Evolutionary conservation across 768 basidiomycete species (phyloP).

Genomic region (Exsudoporus frostii): DNA sequence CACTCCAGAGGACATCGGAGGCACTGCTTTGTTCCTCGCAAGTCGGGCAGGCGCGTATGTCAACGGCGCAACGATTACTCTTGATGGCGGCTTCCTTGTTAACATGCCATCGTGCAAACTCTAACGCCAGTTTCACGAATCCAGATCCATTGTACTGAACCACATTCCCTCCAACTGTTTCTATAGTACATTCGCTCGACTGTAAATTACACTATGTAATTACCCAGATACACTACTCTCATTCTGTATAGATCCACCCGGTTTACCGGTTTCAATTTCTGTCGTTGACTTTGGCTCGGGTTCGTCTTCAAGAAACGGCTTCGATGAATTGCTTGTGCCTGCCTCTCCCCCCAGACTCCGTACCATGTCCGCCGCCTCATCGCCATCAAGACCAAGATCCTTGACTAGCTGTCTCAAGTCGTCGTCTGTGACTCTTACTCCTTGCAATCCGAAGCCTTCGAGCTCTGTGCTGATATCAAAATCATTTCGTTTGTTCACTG

Average conservation of each 20-base stretch:
- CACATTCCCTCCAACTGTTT: background rate
- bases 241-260: slow-evolving; percentile 2
- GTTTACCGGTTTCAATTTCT: background rate
- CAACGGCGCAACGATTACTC: slow-evolving; percentile 58
- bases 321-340: slow-evolving; percentile 10
- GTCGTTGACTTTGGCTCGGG: slow-evolving; percentile 5
- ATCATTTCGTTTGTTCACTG: slow-evolving; percentile 55
- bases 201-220: slow-evolving; percentile 5
- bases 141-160: background rate
- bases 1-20: slow-evolving; percentile 61
- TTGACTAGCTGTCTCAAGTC: slow-evolving; percentile 69
- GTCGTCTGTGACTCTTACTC: slow-evolving; percentile 72
- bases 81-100: slow-evolving; percentile 60
- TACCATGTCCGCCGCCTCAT: slow-evolving; percentile 74
- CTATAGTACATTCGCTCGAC: background rate
- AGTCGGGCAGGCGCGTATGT: slow-evolving; percentile 60
- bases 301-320: slow-evolving; percentile 7
- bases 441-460: slow-evolving; percentile 68
- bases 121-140: slow-evolving; percentile 10
- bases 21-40: slow-evolving; percentile 58
- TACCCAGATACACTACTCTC: background rate
- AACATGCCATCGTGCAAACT: slow-evolving; percentile 35
- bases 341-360: slow-evolving; percentile 49
- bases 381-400: slow-evolving; percentile 72
- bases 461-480: slow-evolving; percentile 70